These are phyloP conservation scores for Zymoseptoria tritici DNA, from an alignment of 2,329 filamentous ascomycete genomes.

Conservation along the genomic window DNA sequence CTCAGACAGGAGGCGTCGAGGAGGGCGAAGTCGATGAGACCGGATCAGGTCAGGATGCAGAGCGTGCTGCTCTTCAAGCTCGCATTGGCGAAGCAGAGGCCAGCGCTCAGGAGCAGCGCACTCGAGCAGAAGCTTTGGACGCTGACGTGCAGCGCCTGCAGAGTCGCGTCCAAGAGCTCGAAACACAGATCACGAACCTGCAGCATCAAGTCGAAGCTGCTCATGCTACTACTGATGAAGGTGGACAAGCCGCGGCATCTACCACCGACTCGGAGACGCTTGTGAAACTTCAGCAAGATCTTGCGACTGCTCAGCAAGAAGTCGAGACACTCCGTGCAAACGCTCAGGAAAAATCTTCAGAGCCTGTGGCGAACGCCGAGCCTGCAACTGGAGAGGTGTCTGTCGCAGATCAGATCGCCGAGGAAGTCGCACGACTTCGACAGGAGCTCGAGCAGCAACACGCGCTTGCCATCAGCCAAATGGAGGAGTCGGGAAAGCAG, in stretches of 20 bases:
- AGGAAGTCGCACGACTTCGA: slow-evolving; percentile 34
- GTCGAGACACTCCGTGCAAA: slow-evolving; percentile 38
- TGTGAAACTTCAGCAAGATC: slow-evolving; percentile 34
- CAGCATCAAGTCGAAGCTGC: slow-evolving; percentile 34
- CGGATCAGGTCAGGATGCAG: slow-evolving; percentile 21
- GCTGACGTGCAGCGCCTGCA: slow-evolving; percentile 46
- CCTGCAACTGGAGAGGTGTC: slow-evolving; percentile 24
- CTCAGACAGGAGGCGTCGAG: slow-evolving; percentile 32
- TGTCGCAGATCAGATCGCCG: slow-evolving; percentile 43
- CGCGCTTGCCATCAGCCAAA: slow-evolving; percentile 34
- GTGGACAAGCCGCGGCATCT: not conserved
- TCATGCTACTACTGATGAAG: slow-evolving; percentile 5
- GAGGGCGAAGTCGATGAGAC: slow-evolving; percentile 40
- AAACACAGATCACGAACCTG: slow-evolving; percentile 47
- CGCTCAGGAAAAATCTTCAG: slow-evolving; percentile 19
- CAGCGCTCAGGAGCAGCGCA: slow-evolving; percentile 33
- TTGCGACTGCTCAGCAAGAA: slow-evolving; percentile 39
- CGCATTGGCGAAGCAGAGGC: slow-evolving; percentile 35
- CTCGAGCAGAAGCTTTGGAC: slow-evolving; percentile 30
- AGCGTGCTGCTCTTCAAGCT: slow-evolving; percentile 31
- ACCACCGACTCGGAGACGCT: slow-evolving; percentile 21
- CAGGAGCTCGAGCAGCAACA: slow-evolving; percentile 33
- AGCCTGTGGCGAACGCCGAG: slow-evolving; percentile 13
- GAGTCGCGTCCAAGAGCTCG: slow-evolving; percentile 55
- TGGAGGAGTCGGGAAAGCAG: slow-evolving; percentile 45